A percentile compares a stretch with the other conserved stretches of the same genome.
Evolutionary conservation across 208 protist species (phyloP).

Genomic region (Leishmania tarentolae): DNA sequence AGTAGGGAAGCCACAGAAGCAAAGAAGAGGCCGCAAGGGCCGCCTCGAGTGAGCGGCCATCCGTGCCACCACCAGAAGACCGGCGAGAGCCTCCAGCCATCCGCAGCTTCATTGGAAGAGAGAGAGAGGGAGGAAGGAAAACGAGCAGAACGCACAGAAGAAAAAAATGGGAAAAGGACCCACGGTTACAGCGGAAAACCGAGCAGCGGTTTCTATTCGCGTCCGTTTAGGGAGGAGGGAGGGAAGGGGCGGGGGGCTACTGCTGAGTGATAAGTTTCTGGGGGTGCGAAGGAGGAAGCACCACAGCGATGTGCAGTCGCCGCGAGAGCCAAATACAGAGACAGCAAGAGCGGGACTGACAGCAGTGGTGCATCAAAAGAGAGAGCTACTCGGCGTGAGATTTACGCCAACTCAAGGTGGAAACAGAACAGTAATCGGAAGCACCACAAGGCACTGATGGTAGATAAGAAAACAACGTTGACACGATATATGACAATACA

Average conservation of each 20-base stretch:
- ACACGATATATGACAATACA: not conserved
- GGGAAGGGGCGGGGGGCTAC: not conserved
- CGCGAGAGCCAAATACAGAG: not conserved
- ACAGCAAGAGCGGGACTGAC: not conserved
- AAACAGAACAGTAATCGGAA: not conserved
- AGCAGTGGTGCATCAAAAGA: not conserved
- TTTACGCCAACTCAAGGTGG: not conserved
- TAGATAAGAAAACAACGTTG: not conserved
- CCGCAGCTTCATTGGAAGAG: slow-evolving; percentile 16
- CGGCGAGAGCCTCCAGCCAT: slow-evolving; percentile 10
- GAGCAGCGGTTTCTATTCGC: not conserved
- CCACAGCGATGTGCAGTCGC: not conserved
- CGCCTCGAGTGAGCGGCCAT: slow-evolving; percentile 32
- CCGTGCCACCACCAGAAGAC: slow-evolving; percentile 12
- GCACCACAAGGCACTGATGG: not conserved
- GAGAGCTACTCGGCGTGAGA: not conserved
- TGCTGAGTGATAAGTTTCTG: not conserved
- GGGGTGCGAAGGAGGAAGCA: not conserved
- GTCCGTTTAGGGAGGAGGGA: not conserved
- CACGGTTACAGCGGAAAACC: not conserved
- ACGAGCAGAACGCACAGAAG: not conserved
- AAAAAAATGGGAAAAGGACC: not conserved
- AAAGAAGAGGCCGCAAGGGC: slow-evolving; percentile 46
- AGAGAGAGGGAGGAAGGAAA: not conserved
- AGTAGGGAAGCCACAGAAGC: slow-evolving; percentile 76